A percentile compares a stretch with the other conserved stretches of the same genome.
phyloP scores from a whole-genome alignment of 2,329 filamentous ascomycete genomes.

The Penicillium freii region DNA sequence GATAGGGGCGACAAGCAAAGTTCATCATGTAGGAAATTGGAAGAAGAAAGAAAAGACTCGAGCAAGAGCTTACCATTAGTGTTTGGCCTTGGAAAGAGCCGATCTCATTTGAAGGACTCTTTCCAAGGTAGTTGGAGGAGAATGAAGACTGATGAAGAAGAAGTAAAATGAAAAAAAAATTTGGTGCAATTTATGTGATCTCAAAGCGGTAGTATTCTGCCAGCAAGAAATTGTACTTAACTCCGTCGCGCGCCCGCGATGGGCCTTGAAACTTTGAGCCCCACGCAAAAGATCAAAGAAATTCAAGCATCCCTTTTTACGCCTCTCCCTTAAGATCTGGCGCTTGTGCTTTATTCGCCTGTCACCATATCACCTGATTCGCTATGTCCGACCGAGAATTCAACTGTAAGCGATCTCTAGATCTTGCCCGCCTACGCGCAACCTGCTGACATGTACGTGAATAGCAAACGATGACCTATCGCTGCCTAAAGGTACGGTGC shows the following conservation, averaged over 20 bases:
- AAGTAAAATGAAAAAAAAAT: slow-evolving; percentile 23
- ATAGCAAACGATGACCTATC: slow-evolving; percentile 59
- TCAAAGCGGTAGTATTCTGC: slow-evolving; percentile 31
- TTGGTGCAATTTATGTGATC: slow-evolving; percentile 21
- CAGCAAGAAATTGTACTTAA: slow-evolving; percentile 23
- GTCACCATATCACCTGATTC: not conserved
- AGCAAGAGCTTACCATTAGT: slow-evolving; percentile 30
- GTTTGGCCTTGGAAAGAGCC: slow-evolving; percentile 16
- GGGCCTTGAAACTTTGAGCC: slow-evolving; percentile 16
- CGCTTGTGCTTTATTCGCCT: not conserved
- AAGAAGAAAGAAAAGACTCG: slow-evolving; percentile 7
- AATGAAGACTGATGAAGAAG: slow-evolving; percentile 11
- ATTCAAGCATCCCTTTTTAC: slow-evolving; percentile 7
- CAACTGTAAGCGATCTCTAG: slow-evolving; percentile 40
- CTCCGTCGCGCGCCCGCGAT: slow-evolving; percentile 14
- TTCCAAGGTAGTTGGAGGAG: slow-evolving; percentile 16
- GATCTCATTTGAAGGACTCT: slow-evolving; percentile 18
- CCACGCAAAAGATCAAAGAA: slow-evolving; percentile 21
- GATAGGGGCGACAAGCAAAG: slow-evolving; percentile 63
- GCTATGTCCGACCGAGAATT: slow-evolving; percentile 58
- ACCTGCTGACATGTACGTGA: slow-evolving; percentile 21
- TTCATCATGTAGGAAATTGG: slow-evolving; percentile 52
- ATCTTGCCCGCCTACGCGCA: slow-evolving; percentile 14
- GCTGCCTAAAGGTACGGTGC: slow-evolving; percentile 54
- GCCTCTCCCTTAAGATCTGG: not conserved